These are phyloP conservation scores for Diplodia intermedia DNA, from an alignment of 2,329 filamentous ascomycete genomes.

Conservation along the genomic window DNA sequence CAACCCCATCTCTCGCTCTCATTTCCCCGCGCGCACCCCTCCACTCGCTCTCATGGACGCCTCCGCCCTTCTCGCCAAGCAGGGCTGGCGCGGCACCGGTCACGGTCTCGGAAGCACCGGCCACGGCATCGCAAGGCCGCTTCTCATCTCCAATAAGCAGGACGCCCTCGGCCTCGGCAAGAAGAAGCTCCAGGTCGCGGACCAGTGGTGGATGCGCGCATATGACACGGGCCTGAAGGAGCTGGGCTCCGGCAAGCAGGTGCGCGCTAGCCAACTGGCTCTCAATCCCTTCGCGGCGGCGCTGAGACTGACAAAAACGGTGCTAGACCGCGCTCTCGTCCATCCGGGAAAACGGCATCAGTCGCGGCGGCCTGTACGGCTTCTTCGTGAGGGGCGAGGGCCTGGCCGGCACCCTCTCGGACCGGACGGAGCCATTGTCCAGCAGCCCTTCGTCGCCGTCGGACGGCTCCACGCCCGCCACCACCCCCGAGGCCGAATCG, in stretches of 20 bases:
- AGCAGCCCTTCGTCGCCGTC: conserved; percentile 17
- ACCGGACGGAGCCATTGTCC: conserved; percentile 11
- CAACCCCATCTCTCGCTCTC: not conserved
- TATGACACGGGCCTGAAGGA: conserved; percentile 90
- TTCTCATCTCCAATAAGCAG: conserved; percentile 82
- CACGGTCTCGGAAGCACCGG: conserved; percentile 82
- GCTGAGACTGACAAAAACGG: not conserved
- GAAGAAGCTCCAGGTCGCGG: conserved; percentile 68
- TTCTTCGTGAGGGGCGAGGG: conserved; percentile 84
- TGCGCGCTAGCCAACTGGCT: conserved; percentile 40
- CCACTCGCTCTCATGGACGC: conserved; percentile 72
- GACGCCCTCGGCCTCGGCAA: conserved; percentile 83
- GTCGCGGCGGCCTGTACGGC: conserved; percentile 71
- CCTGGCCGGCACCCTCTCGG: conserved; percentile 71
- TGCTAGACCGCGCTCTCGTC: conserved; percentile 63
- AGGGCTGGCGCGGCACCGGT: conserved; percentile 89
- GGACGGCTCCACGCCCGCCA: conserved; percentile 35
- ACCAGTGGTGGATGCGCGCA: conserved; percentile 97
- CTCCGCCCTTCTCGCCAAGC: conserved; percentile 78
- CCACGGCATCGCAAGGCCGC: conserved; percentile 80
- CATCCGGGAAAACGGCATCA: conserved; percentile 55
- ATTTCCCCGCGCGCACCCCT: not conserved
- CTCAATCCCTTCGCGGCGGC: not conserved
- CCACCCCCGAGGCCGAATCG: conserved; percentile 17
- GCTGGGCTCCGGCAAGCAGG: conserved; percentile 67